A percentile compares a stretch with the other conserved stretches of the same genome.
Evolutionary conservation across 2,329 filamentous ascomycete species (phyloP).

Genomic region (Talaromyces sp.): DNA sequence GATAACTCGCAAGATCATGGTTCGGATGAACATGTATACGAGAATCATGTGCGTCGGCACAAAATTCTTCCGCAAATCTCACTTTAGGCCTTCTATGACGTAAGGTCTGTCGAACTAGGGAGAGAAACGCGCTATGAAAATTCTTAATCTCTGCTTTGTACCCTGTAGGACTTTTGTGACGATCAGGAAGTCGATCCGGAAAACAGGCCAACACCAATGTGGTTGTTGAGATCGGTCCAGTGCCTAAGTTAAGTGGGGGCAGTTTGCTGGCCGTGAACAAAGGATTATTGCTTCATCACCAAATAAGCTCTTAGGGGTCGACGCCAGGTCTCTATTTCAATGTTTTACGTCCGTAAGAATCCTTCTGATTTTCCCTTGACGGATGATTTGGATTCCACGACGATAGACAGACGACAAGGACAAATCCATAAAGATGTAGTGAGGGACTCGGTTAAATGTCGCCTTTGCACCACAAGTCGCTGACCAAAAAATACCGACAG

Average conservation of each 20-base stretch:
- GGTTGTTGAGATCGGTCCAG: background rate
- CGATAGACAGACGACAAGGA: background rate
- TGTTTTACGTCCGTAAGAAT: background rate
- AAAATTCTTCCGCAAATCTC: background rate
- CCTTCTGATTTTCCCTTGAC: background rate
- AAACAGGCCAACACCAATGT: background rate
- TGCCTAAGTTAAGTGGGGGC: background rate
- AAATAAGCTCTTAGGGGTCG: background rate
- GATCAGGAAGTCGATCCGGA: background rate
- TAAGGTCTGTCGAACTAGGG: background rate
- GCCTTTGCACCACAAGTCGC: background rate
- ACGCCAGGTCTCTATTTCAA: background rate
- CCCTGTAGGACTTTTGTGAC: background rate
- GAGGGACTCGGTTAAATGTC: background rate
- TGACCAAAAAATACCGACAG: background rate
- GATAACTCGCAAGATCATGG: background rate
- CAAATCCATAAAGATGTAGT: background rate
- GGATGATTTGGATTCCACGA: background rate
- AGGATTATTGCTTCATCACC: background rate
- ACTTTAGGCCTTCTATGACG: background rate
- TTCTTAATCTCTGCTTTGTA: background rate
- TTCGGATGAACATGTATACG: background rate
- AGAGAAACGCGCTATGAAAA: background rate
- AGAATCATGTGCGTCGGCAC: background rate
- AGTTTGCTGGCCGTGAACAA: background rate